Percentiles rank a stretch among this genome's conserved stretches.
These are phyloP conservation scores for Pseudonitzschia pungens DNA, from an alignment of 108 stramenopile species.

Conservation along the genomic window DNA sequence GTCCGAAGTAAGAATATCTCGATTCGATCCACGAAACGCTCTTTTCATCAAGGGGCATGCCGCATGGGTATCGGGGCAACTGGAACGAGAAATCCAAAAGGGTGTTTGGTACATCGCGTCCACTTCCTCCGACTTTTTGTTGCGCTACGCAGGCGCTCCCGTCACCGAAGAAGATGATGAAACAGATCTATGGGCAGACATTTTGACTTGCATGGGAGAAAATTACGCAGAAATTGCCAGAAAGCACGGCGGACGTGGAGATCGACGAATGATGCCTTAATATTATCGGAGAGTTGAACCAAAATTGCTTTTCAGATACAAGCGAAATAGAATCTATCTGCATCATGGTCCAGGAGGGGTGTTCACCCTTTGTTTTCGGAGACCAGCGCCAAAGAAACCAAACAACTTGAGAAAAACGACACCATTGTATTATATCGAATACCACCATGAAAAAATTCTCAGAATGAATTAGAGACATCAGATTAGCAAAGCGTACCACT, in stretches of 20 bases:
- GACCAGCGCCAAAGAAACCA: background rate
- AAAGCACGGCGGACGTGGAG: conserved; percentile 63
- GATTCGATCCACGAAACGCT: conserved; percentile 61
- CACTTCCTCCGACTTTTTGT: conserved; percentile 68
- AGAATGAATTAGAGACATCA: too few species aligned
- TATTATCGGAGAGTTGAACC: background rate
- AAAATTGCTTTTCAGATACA: background rate
- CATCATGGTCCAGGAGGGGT: background rate
- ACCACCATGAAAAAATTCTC: too few species aligned
- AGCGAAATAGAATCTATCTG: background rate
- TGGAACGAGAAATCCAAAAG: conserved; percentile 78
- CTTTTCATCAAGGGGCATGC: conserved; percentile 89
- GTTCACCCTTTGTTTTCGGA: background rate
- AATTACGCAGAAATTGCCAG: conserved; percentile 69
- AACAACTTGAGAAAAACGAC: background rate
- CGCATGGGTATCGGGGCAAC: conserved; percentile 85
- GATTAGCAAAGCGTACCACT: too few species aligned
- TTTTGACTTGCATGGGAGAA: conserved; percentile 80
- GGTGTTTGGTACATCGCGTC: conserved; percentile 86
- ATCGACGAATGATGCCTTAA: conserved; percentile 67
- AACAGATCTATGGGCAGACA: conserved; percentile 79
- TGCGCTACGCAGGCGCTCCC: conserved; percentile 83
- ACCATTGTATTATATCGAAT: too few species aligned
- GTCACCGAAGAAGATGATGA: conserved; percentile 66
- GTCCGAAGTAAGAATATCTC: conserved; percentile 67